Evolutionary conservation across 1,284 basidiomycete genomes (phyloP), one percentile per base, ranked within the genome.

Genomic region (Malassezia nana): DNA sequence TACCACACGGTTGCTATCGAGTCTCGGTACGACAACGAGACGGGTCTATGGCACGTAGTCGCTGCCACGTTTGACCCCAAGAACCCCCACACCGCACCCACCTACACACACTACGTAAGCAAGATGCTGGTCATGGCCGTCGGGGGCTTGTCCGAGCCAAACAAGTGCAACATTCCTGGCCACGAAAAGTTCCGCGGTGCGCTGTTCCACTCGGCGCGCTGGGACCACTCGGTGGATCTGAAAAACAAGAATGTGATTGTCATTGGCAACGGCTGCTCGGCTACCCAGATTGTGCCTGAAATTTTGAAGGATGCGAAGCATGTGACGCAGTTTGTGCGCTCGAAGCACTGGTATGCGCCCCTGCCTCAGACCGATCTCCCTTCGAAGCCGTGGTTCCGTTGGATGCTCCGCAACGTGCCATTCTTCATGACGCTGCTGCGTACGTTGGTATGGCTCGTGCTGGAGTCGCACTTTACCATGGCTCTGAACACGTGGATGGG

Each of bases 171-270:
- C 28, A 68, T 72, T 25, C 52, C 60, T 6, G 70, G 70, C 4
- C 42, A 66, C 30, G 65, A 74, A 39, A 52, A 54, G 15, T 75
- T 75, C 50, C 49, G 65, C 15, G 67, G 66, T 2, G 48, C 66
- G 6, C 54, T 65, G 48, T 75, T 76, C 59, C 75, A 76, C 55
- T 70, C 71, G 25, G 73, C 72, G 0, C 57, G 67, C 4, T 76
- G 75, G 75, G 68, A 75, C 46, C 65, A 69, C 31, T 56, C 55
- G 15, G 64, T 75, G 29, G 56, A 67, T 25, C 41, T 74, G 30
- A 62, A 61, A 35, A 63, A 64, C 47, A 76, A 75, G 54, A 58
- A 70, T 32, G 73, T 75, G 12, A 62, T 73, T 15, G 59, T 76
- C 13, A 60, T 75, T 4, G 70, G 71, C 38, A 73, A 72, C 40